Base-by-base conservation (phyloP, 2,329 filamentous ascomycete species). In the Chrysoporthe austroafricana region DNA sequence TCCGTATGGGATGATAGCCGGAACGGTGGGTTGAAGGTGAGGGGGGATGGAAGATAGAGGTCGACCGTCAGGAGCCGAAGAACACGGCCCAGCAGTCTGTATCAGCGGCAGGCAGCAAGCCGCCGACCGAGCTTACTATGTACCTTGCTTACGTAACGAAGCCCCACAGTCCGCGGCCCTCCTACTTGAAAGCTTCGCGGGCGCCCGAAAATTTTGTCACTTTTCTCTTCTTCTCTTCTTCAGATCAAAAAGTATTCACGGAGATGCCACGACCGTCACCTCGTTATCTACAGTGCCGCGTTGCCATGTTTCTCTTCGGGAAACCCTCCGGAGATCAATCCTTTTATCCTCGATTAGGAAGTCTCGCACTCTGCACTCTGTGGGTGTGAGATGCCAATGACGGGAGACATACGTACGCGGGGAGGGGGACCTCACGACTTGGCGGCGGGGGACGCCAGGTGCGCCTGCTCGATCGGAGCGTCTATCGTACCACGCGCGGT, bases 201-300 rank as follows among this genome's bases (percentile, higher is more conserved):
- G 63, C 64, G 36, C 69, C 70, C 57, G 70, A 77, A 78, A 77
- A 74, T 73, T 75, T 73, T 71, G 71, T 72, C 66, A 73, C 73
- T 70, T 56, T 59, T 71, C 78, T 76, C 56, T 78, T 79, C 78
- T 79, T 83, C 80, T 78, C 80, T 81, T 83, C 79, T 72, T 78
- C 74, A 82, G 80, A 88, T 88, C 85, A 88, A 88, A 88, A 88
- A 88, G 85, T 59, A 59, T 82, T 77, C 81, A 86, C 80, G 79
- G 84, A 86, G 84, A 80, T 80, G 86, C 86, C 86, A 88, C 86
- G 86, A 88, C 86, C 85, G 80, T 84, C 85, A 87, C 81, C 81
- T 80, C 82, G 83, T 68, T 66, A 73, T 74, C 80, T 76, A 88
- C 86, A 85, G 85, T 87, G 86, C 84, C 79, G 85, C 76, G 86